Conservation (phyloP, 805 yeast species). For the Yamadazyma paraphyllophila region DNA sequence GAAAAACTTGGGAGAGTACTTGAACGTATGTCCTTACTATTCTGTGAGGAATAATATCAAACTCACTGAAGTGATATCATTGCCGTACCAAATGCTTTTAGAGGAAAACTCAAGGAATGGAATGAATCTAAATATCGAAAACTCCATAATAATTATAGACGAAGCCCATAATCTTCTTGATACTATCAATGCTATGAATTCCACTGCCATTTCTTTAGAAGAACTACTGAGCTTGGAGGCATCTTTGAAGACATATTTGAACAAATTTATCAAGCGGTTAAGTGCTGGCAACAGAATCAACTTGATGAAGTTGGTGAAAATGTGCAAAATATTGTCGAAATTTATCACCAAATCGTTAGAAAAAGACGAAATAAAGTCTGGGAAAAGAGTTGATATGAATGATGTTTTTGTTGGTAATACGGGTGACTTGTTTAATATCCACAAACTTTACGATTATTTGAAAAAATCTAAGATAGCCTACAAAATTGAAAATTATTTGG, state of each 20-base stretch:
- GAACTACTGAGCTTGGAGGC: constrained; percentile 47
- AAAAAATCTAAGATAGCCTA: constrained; percentile 72
- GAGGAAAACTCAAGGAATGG: constrained; percentile 59
- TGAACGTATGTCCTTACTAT: constrained; percentile 79
- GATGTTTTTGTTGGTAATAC: constrained; percentile 59
- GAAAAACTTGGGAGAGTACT: constrained; percentile 52
- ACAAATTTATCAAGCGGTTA: constrained; percentile 60
- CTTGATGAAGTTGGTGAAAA: constrained; percentile 58
- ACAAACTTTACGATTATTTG: constrained; percentile 63
- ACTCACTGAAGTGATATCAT: constrained; percentile 69
- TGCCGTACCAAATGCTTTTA: constrained; percentile 80
- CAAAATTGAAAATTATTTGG: constrained; percentile 74
- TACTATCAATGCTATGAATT: constrained; percentile 66
- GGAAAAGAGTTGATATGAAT: constrained; percentile 48
- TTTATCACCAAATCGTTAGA: constrained; percentile 40
- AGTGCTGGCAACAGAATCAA: constrained; percentile 72
- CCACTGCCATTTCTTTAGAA: constrained; percentile 50
- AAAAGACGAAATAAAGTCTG: constrained; percentile 41
- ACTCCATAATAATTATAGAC: constrained; percentile 75
- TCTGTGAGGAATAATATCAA: constrained; percentile 58
- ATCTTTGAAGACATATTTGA: constrained; percentile 54
- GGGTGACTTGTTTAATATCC: constrained; percentile 70
- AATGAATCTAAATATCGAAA: constrained; percentile 55
- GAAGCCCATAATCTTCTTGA: constrained; percentile 91
- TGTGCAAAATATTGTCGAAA: constrained; percentile 49